These are phyloP conservation scores for Schwanniomyces pseudopolymorphus DNA, from an alignment of 805 yeast species.

Conservation along the genomic window DNA sequence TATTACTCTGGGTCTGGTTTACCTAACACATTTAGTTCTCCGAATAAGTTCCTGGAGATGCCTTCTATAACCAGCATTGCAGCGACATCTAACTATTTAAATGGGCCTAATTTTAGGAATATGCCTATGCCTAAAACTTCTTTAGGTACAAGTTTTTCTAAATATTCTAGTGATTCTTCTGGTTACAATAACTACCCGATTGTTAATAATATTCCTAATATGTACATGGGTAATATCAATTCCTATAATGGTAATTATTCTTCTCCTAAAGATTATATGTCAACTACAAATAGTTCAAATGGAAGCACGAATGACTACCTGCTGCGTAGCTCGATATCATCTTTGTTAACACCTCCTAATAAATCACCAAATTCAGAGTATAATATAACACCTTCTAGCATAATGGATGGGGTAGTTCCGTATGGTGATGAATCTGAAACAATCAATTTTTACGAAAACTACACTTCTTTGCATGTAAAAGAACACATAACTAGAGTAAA, in stretches of 20 bases:
- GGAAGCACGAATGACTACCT: conserved; percentile 1
- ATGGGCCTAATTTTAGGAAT: not conserved
- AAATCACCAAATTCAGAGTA: not conserved
- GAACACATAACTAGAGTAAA: conserved; percentile 28
- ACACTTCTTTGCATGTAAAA: conserved; percentile 29
- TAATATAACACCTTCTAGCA: conserved; percentile 15
- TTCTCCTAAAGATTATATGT: not conserved
- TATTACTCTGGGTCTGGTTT: not conserved
- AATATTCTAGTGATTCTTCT: not conserved
- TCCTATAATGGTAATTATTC: not conserved
- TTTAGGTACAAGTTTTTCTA: not conserved
- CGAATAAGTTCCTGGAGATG: not conserved
- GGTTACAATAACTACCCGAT: not conserved
- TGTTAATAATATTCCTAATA: not conserved
- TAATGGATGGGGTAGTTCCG: conserved; percentile 12
- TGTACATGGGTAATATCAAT: not conserved
- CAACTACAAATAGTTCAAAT: not conserved
- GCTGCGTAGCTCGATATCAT: not conserved
- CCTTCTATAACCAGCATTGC: not conserved
- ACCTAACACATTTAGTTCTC: not conserved
- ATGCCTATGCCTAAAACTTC: not conserved
- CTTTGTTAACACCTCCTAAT: not conserved
- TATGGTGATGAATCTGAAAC: conserved; percentile 24
- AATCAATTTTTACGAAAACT: conserved; percentile 36
- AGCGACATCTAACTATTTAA: not conserved